Evolutionary conservation across 352 stramenopile genomes (phyloP), one percentile per base, ranked within the genome.

Genomic region (Plasmopara halstedii): DNA sequence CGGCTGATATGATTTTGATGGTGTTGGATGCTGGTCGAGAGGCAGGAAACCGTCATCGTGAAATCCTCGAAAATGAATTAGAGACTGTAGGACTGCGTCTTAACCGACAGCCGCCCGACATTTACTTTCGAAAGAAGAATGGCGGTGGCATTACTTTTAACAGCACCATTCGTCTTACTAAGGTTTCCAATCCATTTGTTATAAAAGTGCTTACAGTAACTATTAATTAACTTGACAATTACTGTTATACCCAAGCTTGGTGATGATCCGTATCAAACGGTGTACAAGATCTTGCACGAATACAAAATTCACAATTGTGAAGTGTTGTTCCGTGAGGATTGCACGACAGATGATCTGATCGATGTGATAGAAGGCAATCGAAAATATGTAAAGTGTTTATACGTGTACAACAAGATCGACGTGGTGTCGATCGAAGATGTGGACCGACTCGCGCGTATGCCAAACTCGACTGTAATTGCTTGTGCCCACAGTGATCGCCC

Each of bases 391-490:
- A 97, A 97, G 80, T 98, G 83, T 57, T 63, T 99, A 37, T 99
- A 99, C 67, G 89, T 99, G 52, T 99, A 99, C 88, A 99, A 99
- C 78, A 99, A 99, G 75, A 98, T 99, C 62, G 97, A 99, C 71
- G 97, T 96, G 13, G 85, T 99, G 45, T 98, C 90, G 6, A 98
- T 99, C 46, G 97, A 99, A 75, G 96, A 99, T 64, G 90, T 99
- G 15, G 95, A 99, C 61, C 82, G 91, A 25, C 74, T 99, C 33
- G 96, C 96, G 3, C 81, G 95, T 19, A 83, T 97, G 65, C 91
- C 94, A 10, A 85, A 99, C 73, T 98, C 92, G 26, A 93, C 97
- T 27, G 95, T 99, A 7, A 97, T 98, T 48, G 96, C 88, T 37
- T 97, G 97, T 33, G 75, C 83, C 10, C 79, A 94, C 58, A 74